These are phyloP conservation scores for Ganoderma sinense DNA, from an alignment of 1,284 basidiomycete species.

Conservation along the genomic window DNA sequence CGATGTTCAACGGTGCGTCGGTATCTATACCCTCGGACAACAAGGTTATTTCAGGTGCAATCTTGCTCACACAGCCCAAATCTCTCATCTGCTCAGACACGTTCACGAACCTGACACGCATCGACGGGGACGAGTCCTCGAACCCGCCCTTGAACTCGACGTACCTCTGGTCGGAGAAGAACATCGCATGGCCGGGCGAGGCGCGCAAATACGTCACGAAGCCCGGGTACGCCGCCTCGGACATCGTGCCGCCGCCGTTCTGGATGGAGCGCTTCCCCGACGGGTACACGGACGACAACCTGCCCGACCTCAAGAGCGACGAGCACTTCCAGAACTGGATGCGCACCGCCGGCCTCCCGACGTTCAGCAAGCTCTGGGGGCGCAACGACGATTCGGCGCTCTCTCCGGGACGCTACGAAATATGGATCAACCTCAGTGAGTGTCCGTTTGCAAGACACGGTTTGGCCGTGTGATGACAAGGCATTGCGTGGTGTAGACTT, in stretches of 20 bases:
- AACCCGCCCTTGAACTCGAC: slow-evolving; percentile 54
- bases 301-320: slow-evolving; percentile 79
- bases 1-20: slow-evolving; percentile 90
- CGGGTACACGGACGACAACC: slow-evolving; percentile 72
- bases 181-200: slow-evolving; percentile 96
- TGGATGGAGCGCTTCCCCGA: slow-evolving; percentile 81
- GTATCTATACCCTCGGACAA: neutral
- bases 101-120: slow-evolving; percentile 71
- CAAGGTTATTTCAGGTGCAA: slow-evolving; percentile 11
- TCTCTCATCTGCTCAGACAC: slow-evolving; percentile 64
- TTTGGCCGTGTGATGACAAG: neutral
- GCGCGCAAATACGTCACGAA: slow-evolving; percentile 84
- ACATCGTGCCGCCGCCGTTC: slow-evolving; percentile 93
- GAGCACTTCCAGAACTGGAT: slow-evolving; percentile 99
- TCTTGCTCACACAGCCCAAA: neutral
- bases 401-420: slow-evolving; percentile 77
- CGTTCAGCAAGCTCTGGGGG: slow-evolving; percentile 94
- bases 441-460: slow-evolving; percentile 26
- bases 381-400: slow-evolving; percentile 87
- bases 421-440: slow-evolving; percentile 86
- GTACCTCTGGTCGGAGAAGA: slow-evolving; percentile 83
- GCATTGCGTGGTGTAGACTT: slow-evolving; percentile 68
- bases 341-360: slow-evolving; percentile 96
- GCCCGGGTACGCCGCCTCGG: slow-evolving; percentile 64
- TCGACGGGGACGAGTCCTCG: slow-evolving; percentile 39